Evolutionary conservation across 768 basidiomycete species (phyloP).

Genomic region (Boletus pseudopeckii): DNA sequence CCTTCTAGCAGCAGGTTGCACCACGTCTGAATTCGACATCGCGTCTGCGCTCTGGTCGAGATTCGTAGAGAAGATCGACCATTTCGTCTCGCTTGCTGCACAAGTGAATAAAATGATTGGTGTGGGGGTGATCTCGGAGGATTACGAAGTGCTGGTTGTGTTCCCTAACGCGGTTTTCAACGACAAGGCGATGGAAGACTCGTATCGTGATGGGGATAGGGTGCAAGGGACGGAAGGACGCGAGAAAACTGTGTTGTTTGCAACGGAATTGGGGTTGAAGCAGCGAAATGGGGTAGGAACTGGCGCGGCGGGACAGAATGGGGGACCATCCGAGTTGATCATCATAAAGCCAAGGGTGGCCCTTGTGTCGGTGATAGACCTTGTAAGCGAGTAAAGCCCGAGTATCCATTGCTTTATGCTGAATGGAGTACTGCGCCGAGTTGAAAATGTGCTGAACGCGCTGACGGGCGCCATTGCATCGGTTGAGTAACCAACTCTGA

Average conservation of each 20-base stretch:
- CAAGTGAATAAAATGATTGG: constrained; percentile 37
- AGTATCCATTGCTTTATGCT: too few species aligned
- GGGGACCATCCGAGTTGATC: constrained; percentile 18
- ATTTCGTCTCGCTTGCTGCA: constrained; percentile 43
- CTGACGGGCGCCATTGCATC: too few species aligned
- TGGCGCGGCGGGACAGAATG: constrained; percentile 6
- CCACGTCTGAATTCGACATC: constrained; percentile 18
- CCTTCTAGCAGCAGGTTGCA: constrained; percentile 26
- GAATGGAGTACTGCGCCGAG: too few species aligned
- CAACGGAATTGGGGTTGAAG: constrained; percentile 33
- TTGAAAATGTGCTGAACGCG: too few species aligned
- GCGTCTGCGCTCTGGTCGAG: constrained; percentile 38
- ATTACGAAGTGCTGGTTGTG: constrained; percentile 23
- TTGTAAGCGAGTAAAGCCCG: constrained; percentile 14
- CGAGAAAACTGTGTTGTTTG: constrained; percentile 26
- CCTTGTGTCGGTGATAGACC: constrained; percentile 27
- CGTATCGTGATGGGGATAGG: constrained; percentile 21
- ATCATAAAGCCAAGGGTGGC: constrained; percentile 35
- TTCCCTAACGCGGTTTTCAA: constrained; percentile 15
- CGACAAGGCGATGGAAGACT: constrained; percentile 20
- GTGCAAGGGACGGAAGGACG: not conserved
- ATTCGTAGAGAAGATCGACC: constrained; percentile 40
- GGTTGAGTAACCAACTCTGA: constrained; percentile 20
- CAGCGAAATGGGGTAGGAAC: constrained; percentile 18
- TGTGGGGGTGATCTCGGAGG: constrained; percentile 23